Evolutionary conservation across 768 basidiomycete genomes (phyloP).

Genomic region (Suillus hirtellus): DNA sequence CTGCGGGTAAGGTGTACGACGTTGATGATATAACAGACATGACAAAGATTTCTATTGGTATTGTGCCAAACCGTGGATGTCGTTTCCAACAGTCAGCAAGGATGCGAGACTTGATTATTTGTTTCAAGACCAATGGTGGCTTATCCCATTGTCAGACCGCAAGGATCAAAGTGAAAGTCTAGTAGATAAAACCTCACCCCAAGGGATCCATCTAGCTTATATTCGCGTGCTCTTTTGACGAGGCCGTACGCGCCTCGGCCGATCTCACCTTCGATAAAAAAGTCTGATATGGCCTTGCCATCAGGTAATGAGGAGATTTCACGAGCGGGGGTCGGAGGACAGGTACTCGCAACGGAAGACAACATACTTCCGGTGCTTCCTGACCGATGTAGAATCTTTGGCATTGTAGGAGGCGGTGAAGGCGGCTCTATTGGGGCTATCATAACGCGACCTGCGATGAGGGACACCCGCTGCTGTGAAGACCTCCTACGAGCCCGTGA

Average conservation of each 20-base stretch:
- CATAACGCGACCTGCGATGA: conserved; percentile 78
- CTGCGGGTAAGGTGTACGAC: conserved; percentile 73
- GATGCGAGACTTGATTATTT: conserved; percentile 97
- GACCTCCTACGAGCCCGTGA: conserved; percentile 73
- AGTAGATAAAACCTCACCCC: conserved; percentile 61
- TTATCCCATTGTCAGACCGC: conserved; percentile 32
- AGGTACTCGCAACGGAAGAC: conserved; percentile 58
- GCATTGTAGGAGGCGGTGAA: conserved; percentile 58
- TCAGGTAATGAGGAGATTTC: conserved; percentile 39
- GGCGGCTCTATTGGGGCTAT: conserved; percentile 78
- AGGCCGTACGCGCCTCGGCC: conserved; percentile 95
- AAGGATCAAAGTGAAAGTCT: conserved; percentile 19
- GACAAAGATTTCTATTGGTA: conserved; percentile 96
- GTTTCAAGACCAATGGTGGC: conserved; percentile 94
- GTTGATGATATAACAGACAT: conserved; percentile 88
- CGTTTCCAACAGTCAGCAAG: conserved; percentile 99
- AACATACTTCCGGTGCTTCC: conserved; percentile 64
- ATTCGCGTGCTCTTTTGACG: conserved; percentile 87
- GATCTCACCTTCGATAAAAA: conserved; percentile 82
- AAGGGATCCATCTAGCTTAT: conserved; percentile 67
- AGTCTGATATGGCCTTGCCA: conserved; percentile 79
- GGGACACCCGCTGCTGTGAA: conserved; percentile 81
- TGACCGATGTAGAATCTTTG: conserved; percentile 64
- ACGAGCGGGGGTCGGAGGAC: conserved; percentile 60
- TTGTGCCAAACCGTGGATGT: conserved; percentile 91